Conservation (phyloP, 208 protist genomes). For the Endotrypanum monterogeii region DNA sequence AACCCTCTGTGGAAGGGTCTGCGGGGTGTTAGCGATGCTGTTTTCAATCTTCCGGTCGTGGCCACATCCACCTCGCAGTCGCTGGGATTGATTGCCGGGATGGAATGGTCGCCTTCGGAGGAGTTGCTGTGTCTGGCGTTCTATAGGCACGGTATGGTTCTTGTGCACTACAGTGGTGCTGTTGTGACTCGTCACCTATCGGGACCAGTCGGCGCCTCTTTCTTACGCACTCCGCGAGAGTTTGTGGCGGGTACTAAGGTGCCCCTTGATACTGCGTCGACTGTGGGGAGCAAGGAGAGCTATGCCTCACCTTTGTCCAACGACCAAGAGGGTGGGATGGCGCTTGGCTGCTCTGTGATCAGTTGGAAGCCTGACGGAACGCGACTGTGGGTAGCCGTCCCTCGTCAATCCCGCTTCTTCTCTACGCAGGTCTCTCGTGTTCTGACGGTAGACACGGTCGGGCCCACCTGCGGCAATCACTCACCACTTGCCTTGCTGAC, state of each 20-base stretch:
- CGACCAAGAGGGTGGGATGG: background rate
- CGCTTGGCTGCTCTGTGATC: constrained; percentile 29
- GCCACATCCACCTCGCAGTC: constrained; percentile 8
- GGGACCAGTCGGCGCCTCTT: constrained; percentile 11
- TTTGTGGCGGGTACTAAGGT: background rate
- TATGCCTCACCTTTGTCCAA: background rate
- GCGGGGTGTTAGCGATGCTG: constrained; percentile 35
- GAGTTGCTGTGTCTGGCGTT: constrained; percentile 73
- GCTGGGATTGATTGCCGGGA: constrained; percentile 37
- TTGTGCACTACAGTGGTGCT: constrained; percentile 71
- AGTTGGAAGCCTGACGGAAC: constrained; percentile 35
- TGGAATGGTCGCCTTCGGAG: constrained; percentile 63
- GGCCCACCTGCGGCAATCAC: constrained; percentile 29
- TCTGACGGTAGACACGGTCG: constrained; percentile 30
- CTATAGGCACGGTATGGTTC: constrained; percentile 46
- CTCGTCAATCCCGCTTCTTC: constrained; percentile 25
- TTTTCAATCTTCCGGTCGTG: background rate
- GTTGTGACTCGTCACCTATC: constrained; percentile 47
- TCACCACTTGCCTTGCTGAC: constrained; percentile 43
- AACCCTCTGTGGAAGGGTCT: constrained; percentile 52
- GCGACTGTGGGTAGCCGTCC: constrained; percentile 36
- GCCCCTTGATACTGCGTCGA: background rate
- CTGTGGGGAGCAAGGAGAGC: background rate
- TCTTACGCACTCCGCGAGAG: constrained; percentile 17
- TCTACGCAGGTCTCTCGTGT: constrained; percentile 39